These are phyloP conservation scores for Crithidia brevicula DNA, from an alignment of 208 protist genomes.

Conservation along the genomic window DNA sequence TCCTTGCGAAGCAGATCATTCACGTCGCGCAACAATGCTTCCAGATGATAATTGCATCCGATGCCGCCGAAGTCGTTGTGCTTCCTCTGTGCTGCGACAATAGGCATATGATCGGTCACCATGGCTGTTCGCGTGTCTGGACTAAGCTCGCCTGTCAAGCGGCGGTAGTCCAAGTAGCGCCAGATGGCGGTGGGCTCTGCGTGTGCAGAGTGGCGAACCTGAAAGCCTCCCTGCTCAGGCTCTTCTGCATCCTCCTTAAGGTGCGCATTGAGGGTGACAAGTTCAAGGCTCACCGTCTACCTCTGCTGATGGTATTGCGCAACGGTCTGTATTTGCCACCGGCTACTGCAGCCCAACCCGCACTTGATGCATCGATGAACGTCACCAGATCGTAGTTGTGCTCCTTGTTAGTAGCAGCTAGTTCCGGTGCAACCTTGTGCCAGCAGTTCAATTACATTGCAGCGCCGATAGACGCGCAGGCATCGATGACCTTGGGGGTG, in stretches of 20 bases:
- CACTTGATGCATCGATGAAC: constrained; percentile 2
- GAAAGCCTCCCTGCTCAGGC: not conserved
- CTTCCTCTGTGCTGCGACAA: constrained; percentile 1
- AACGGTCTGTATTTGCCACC: not conserved
- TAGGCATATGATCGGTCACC: constrained; percentile 7
- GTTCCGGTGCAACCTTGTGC: not conserved
- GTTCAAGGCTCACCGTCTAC: constrained; percentile 4
- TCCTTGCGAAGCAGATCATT: not conserved
- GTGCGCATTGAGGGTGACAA: not conserved
- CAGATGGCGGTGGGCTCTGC: constrained; percentile 2
- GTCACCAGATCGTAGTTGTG: not conserved
- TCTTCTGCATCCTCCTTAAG: not conserved
- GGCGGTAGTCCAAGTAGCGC: constrained; percentile 2
- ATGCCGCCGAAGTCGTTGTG: constrained; percentile 4
- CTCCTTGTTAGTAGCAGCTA: not conserved
- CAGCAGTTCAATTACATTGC: not conserved
- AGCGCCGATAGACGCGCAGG: not conserved
- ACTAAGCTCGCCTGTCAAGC: not conserved
- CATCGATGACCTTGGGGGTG: not conserved
- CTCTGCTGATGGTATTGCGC: constrained; percentile 3
- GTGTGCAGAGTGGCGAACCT: not conserved
- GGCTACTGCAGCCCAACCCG: not conserved
- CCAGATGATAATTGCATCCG: not conserved
- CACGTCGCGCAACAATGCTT: not conserved
- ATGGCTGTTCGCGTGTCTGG: not conserved